These are phyloP conservation scores for Neofusicoccum kwambonambiense DNA, from an alignment of 2,329 filamentous ascomycete species.

Conservation along the genomic window DNA sequence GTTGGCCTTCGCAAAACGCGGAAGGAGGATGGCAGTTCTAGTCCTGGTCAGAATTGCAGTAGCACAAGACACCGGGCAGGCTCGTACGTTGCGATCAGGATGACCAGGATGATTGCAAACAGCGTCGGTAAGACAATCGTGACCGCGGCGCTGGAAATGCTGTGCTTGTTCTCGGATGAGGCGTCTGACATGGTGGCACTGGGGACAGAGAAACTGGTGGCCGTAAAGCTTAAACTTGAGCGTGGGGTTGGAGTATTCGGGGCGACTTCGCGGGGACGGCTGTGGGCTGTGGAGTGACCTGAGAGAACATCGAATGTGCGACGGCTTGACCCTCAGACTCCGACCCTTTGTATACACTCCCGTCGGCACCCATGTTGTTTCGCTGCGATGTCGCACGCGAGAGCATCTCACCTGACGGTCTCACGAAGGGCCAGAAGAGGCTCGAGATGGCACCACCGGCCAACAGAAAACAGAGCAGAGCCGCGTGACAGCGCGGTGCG, in stretches of 20 bases:
- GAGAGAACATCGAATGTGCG: not conserved
- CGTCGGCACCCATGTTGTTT: not conserved
- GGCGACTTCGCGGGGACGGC: not conserved
- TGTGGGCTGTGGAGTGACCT: not conserved
- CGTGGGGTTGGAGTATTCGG: not conserved
- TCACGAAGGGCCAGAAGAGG: slow-evolving; percentile 13
- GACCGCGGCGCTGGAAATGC: slow-evolving; percentile 18
- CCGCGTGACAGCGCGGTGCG: slow-evolving; percentile 3
- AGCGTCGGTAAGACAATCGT: slow-evolving; percentile 33
- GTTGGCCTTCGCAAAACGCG: slow-evolving; percentile 19
- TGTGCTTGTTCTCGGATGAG: not conserved
- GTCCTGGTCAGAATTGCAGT: not conserved
- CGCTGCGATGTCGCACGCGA: slow-evolving; percentile 2
- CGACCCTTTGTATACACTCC: slow-evolving; percentile 9
- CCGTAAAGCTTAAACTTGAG: not conserved
- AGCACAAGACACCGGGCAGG: not conserved
- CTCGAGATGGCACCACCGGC: slow-evolving; percentile 8
- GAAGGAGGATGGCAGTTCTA: slow-evolving; percentile 15
- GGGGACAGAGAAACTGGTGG: not conserved
- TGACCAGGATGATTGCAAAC: slow-evolving; percentile 31
- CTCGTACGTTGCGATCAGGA: slow-evolving; percentile 32
- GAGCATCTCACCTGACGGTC: slow-evolving; percentile 17
- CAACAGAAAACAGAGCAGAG: not conserved
- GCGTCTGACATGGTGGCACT: not conserved
- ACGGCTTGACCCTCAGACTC: slow-evolving; percentile 1